Evolutionary conservation across 73 alveolate species (phyloP).

Genomic region (Paramecium primaurelia): DNA sequence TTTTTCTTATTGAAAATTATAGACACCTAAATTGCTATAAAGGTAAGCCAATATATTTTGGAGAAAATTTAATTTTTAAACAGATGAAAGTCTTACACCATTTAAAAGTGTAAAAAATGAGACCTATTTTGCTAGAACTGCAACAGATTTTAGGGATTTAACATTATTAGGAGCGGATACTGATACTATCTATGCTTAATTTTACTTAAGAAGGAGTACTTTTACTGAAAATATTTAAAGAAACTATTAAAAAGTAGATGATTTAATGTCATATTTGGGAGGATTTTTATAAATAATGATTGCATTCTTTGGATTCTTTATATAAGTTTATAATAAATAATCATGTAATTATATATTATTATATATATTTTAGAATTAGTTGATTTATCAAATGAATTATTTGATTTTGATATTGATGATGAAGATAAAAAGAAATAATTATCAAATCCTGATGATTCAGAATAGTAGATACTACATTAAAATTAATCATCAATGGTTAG

Average conservation of each 20-base stretch:
- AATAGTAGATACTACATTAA: background rate
- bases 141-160: background rate
- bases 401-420: background rate
- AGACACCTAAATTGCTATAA: background rate
- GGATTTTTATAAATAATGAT: conserved; percentile 26
- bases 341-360: background rate
- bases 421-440: background rate
- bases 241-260: conserved; percentile 3
- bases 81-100: conserved; percentile 11
- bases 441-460: background rate
- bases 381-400: background rate
- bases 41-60: background rate
- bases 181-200: background rate
- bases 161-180: background rate
- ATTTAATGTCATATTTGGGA: conserved; percentile 15
- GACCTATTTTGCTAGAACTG: background rate
- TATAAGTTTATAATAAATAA: background rate
- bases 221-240: background rate
- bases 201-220: background rate
- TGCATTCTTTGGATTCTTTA: conserved; percentile 35
- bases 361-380: background rate
- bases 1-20: background rate
- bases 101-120: background rate
- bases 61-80: background rate
- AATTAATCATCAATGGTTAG: background rate